Base-by-base conservation (phyloP, 1,284 basidiomycete species). In the Termitomyces sp. region DNA sequence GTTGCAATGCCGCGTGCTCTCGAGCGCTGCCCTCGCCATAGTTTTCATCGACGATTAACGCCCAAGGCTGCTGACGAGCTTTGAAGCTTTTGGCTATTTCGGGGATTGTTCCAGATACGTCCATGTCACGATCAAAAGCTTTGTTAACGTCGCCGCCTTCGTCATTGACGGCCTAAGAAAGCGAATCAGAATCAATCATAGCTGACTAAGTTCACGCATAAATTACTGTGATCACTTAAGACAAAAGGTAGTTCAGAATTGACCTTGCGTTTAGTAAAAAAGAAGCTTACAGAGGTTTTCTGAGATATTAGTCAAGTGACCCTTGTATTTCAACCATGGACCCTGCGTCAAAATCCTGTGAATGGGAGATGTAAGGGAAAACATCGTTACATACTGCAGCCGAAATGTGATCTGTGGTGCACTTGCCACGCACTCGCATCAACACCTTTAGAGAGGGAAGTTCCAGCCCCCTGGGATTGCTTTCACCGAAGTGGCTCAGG, bases 11-110 rank as follows among this genome's bases (percentile, higher is more conserved):
- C 31, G 97, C 97, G 69, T 99, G 97, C 71, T 99, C 97, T 55
- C 97, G 84, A n/a, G 94, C 94, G 59, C 91, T 93, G 18, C 96
- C 97, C 70, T 99, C 97, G 4, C 97, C 97, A 67, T 99, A 97
- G 67, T 95, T 95, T 11, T 95, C 91, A 67, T 99, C 97, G 1
- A 97, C 95, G 31, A 99, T 78, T 45, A 99, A 74, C 62, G 95
- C 89, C 95, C 96, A 99, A 0, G 93, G 90, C 69, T 94, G 87
- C 24, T 77, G 75, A 52, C 87, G 79, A 19, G 83, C 77, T 68
- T 91, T 93, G 68, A 95, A 86, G 34, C 83, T 83, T 73, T 97
- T 94, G 47, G 93, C 94, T 7, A 96, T 77, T 57, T 83, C 80
- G 10, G 94, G 94, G 58, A 98, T 95, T 2, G 92, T 93, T 62